Evolutionary conservation across 2,329 filamentous ascomycete genomes (phyloP), one percentile per base, ranked within the genome.

Genomic region (Fusarium clavum): DNA sequence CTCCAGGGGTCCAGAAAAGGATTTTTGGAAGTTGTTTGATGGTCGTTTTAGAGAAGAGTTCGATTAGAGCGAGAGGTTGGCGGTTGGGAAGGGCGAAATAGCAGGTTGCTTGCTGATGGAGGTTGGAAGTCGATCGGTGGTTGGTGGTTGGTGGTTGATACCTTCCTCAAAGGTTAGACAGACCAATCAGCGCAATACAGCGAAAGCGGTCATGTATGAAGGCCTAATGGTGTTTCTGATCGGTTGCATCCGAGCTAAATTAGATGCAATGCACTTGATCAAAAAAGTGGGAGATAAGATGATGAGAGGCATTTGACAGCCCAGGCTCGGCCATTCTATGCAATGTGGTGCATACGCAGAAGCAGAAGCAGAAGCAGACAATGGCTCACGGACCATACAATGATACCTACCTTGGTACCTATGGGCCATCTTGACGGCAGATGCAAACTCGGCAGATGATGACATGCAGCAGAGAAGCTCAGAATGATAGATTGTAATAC

Each of bases 191-290:
- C 34, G 34, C 34, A 55, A 65, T 53, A 40, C 24, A 29, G 22
- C 20, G n/a, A 53, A 53, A 25, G 32, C 34, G 25, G 49, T 53
- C 13, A 41, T 53, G 38, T 53, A 53, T 55, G 41, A 59, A 53
- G 45, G 40, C 52, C 45, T 27, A 46, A 64, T 32, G 45, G 58
- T 69, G 64, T 58, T 49, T 64, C 57, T 73, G 72, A 74, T 74
- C 72, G 72, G 72, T 57, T 63, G 52, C 61, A 71, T 61, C 72
- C 72, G 72, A 74, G 57, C 70, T 60, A 64, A 57, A 30, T 25
- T 32, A 22, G 59, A 48, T 64, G 22, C 43, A 48, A 38, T 69
- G 54, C 51, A 54, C n/a, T 57, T 54, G 43, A 40, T 38, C 24
- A 30, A 20, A 45, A 68, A 69, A 71, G 60, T 61, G 68, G 49